These are phyloP conservation scores for Heliosperma pusillum DNA, from an alignment of 148 eudicot genomes.

Conservation along the genomic window DNA sequence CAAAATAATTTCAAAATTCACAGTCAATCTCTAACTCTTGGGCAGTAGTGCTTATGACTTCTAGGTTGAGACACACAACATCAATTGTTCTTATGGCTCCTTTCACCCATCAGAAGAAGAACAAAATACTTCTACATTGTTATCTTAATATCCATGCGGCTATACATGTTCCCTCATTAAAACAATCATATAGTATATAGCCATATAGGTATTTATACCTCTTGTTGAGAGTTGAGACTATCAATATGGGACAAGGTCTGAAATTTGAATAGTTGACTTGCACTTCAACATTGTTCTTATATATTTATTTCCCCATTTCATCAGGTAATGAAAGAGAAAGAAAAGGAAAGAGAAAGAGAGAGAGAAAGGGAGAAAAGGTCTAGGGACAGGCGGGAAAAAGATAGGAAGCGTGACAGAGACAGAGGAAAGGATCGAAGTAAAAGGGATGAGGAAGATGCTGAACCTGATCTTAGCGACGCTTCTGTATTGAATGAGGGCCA, in stretches of 20 bases:
- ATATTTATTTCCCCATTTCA: slow-evolving; percentile 1
- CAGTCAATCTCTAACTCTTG: neutral
- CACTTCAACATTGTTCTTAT: neutral
- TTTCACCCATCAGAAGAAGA: neutral
- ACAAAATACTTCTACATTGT: neutral
- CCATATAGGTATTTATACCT: neutral
- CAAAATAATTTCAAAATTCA: neutral
- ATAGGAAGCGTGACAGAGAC: slow-evolving; percentile 51
- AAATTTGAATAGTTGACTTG: neutral
- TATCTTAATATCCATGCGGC: neutral
- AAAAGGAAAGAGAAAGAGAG: slow-evolving; percentile 20
- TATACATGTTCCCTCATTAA: neutral
- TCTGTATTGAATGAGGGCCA: slow-evolving; percentile 38
- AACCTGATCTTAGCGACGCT: slow-evolving; percentile 37
- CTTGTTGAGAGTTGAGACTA: neutral
- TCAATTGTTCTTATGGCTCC: neutral
- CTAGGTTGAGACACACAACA: neutral
- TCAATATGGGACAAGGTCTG: neutral
- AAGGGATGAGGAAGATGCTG: slow-evolving; percentile 53
- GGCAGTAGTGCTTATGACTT: neutral
- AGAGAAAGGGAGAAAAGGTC: slow-evolving; percentile 59
- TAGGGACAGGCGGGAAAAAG: slow-evolving; percentile 59
- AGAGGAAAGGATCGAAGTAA: slow-evolving; percentile 34
- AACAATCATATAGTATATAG: neutral
- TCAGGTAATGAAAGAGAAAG: slow-evolving; percentile 76